Evolutionary conservation across 164 flowering plant species (phyloP).

Genomic region (Piper betle): DNA sequence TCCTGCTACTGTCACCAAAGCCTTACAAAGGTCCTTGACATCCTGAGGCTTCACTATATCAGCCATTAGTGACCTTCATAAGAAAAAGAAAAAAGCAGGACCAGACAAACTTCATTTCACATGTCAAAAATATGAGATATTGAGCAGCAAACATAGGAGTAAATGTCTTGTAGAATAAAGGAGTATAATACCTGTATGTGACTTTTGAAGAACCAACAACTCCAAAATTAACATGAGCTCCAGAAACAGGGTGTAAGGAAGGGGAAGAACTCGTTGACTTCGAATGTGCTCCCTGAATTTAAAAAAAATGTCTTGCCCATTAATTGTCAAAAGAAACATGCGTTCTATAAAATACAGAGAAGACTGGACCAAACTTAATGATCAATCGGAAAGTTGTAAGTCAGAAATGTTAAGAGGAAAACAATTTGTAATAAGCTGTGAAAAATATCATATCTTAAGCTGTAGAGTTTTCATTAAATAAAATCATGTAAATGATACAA

Average conservation of each 20-base stretch:
- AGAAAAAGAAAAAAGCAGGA: no score
- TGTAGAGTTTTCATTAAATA: not conserved
- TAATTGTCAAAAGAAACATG: not conserved
- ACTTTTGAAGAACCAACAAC: slow-evolving; percentile 55
- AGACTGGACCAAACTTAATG: not conserved
- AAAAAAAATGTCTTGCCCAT: slow-evolving; percentile 3
- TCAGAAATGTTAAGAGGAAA: not conserved
- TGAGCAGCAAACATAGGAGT: not conserved
- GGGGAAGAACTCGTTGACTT: slow-evolving; percentile 42
- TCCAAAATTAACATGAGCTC: slow-evolving; percentile 28
- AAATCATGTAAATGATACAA: no score
- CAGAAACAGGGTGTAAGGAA: slow-evolving; percentile 34
- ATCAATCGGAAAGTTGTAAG: not conserved
- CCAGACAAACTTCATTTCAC: not conserved
- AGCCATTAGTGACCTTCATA: slow-evolving; percentile 73
- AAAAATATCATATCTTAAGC: not conserved
- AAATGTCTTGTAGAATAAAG: no score
- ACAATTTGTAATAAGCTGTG: not conserved
- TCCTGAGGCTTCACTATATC: slow-evolving; percentile 78
- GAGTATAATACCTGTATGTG: slow-evolving; percentile 48
- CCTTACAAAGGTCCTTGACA: slow-evolving; percentile 73
- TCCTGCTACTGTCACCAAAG: slow-evolving; percentile 51
- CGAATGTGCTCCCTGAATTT: slow-evolving; percentile 38
- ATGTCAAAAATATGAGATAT: no score
- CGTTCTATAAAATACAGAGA: not conserved